A percentile compares a stretch with the other conserved stretches of the same genome.
Evolutionary conservation across 371 early-diverging fungal species (phyloP).

Genomic region (Mortierella sp.): DNA sequence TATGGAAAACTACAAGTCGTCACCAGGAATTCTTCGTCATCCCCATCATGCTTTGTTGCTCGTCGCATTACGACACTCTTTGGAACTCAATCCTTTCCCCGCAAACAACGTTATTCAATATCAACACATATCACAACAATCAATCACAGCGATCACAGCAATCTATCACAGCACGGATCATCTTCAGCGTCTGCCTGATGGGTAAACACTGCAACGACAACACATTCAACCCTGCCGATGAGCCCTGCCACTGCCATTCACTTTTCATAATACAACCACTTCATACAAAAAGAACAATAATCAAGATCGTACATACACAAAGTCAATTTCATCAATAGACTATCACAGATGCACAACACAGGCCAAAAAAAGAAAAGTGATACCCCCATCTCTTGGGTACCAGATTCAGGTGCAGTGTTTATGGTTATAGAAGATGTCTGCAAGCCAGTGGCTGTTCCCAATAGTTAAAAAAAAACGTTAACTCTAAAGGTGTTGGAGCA

Average conservation of each 20-base stretch:
- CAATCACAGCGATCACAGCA: background rate
- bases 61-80: background rate
- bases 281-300: background rate
- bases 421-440: background rate
- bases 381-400: background rate
- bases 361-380: background rate
- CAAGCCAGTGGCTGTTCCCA: background rate
- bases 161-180: background rate
- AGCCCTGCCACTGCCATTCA: background rate
- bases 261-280: background rate
- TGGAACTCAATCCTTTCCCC: too few relatives aligned
- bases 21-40: conserved; percentile 3
- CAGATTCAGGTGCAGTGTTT: background rate
- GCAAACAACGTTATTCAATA: too few relatives aligned
- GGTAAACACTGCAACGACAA: background rate
- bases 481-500: background rate
- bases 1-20: background rate
- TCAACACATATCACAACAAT: background rate
- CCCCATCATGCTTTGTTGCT: background rate
- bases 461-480: background rate
- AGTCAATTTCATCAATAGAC: background rate
- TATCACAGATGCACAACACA: background rate
- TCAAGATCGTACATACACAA: background rate
- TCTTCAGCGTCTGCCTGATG: background rate
- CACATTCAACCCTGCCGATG: background rate